These are phyloP conservation scores for Stachybotrys chartarum DNA, from an alignment of 2,329 filamentous ascomycete genomes.

Conservation along the genomic window DNA sequence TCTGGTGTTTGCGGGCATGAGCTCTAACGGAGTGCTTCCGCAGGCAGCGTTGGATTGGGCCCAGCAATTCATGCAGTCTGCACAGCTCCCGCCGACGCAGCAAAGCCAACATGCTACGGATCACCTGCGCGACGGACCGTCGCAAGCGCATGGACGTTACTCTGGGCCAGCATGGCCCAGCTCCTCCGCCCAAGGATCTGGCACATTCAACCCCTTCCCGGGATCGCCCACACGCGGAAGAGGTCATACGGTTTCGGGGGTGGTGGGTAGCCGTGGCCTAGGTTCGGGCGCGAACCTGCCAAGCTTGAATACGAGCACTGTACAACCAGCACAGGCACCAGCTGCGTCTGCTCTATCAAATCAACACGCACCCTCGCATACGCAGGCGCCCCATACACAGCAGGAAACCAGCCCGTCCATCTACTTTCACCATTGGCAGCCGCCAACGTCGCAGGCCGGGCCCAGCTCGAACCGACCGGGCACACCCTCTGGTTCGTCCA, in stretches of 20 bases:
- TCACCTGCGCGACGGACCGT: slow-evolving; percentile 44
- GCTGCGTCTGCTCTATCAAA: slow-evolving; percentile 21
- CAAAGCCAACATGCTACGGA: slow-evolving; percentile 46
- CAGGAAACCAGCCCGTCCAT: slow-evolving; percentile 67
- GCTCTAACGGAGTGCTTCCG: slow-evolving; percentile 49
- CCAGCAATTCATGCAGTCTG: slow-evolving; percentile 55
- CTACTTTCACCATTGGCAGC: slow-evolving; percentile 91
- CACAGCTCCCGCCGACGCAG: slow-evolving; percentile 41
- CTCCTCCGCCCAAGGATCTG: slow-evolving; percentile 25
- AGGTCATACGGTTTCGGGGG: slow-evolving; percentile 40
- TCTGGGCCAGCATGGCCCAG: slow-evolving; percentile 21
- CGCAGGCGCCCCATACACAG: slow-evolving; percentile 46
- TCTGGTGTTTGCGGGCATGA: slow-evolving; percentile 67
- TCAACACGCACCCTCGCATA: slow-evolving; percentile 36
- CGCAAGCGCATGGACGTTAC: slow-evolving; percentile 35
- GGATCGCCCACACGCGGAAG: slow-evolving; percentile 42
- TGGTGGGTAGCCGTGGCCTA: slow-evolving; percentile 26
- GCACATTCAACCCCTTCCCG: slow-evolving; percentile 37
- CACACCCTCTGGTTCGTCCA: slow-evolving; percentile 68
- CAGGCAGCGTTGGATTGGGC: slow-evolving; percentile 59
- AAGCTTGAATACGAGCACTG: slow-evolving; percentile 37
- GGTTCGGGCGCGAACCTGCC: slow-evolving; percentile 30
- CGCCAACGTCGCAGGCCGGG: slow-evolving; percentile 60
- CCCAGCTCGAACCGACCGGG: slow-evolving; percentile 58
- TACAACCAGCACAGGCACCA: slow-evolving; percentile 21